These are phyloP conservation scores for Avicennia marina DNA, from an alignment of 257 asterid species.

Conservation along the genomic window DNA sequence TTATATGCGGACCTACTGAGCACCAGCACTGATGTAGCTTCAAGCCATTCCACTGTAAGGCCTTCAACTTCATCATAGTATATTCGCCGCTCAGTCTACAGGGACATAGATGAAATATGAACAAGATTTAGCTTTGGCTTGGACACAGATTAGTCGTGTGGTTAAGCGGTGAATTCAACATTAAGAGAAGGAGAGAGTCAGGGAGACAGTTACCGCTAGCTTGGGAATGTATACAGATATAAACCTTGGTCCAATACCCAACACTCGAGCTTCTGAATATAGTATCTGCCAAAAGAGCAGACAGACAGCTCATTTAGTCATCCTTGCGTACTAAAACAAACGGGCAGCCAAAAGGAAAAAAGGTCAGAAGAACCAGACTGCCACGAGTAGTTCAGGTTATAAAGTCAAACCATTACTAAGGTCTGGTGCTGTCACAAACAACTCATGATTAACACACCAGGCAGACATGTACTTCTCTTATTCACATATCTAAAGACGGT, in stretches of 20 bases:
- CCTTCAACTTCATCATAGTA: constrained; percentile 84
- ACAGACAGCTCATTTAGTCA: not conserved
- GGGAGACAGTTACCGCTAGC: constrained; percentile 64
- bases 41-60: constrained; percentile 78
- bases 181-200: too few relatives aligned
- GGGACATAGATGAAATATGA: not conserved
- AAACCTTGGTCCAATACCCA: constrained; percentile 85
- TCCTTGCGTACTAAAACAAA: not conserved
- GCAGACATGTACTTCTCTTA: too few relatives aligned
- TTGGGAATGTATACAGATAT: constrained; percentile 81
- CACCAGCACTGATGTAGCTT: constrained; percentile 60
- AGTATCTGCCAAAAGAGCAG: constrained; percentile 42
- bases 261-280: constrained; percentile 67
- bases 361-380: not conserved
- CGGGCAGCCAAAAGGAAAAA: not conserved
- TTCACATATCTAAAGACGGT: too few relatives aligned
- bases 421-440: too few relatives aligned
- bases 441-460: too few relatives aligned
- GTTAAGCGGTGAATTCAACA: too few relatives aligned
- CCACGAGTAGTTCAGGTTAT: too few relatives aligned
- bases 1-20: constrained; percentile 45
- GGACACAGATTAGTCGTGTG: not conserved
- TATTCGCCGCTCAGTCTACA: constrained; percentile 71
- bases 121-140: too few relatives aligned
- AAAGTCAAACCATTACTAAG: too few relatives aligned